A percentile compares a stretch with the other conserved stretches of the same genome.
Evolutionary conservation across 1,284 basidiomycete species (phyloP).

Genomic region (Melanopsichium pennsylvanicum): DNA sequence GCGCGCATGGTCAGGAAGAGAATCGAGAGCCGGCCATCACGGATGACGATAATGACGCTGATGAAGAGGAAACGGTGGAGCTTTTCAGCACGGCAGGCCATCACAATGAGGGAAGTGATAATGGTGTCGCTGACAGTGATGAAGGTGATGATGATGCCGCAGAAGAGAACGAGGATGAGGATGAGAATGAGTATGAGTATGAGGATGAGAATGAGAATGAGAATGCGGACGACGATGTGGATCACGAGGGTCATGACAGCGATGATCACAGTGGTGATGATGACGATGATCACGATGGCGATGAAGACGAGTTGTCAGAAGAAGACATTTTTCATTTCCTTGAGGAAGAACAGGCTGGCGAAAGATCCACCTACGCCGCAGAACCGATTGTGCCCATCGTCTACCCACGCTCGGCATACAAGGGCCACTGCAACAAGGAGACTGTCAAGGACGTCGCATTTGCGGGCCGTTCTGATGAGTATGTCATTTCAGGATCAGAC

Average conservation of each 20-base stretch:
- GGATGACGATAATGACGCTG: neutral
- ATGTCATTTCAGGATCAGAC: constrained; percentile 85
- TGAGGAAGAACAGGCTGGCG: neutral
- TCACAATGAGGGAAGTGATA: neutral
- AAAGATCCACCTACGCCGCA: neutral
- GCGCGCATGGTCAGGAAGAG: neutral
- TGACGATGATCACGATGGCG: constrained; percentile 3
- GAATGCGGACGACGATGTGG: neutral
- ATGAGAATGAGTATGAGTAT: neutral
- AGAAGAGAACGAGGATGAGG: neutral
- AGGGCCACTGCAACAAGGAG: constrained; percentile 80
- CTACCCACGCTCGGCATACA: constrained; percentile 75
- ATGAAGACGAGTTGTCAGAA: constrained; percentile 7
- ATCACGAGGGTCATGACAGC: neutral
- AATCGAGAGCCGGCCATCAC: no score
- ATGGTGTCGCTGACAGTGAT: neutral
- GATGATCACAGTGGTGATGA: neutral
- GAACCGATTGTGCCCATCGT: constrained; percentile 69
- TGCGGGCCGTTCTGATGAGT: constrained; percentile 79
- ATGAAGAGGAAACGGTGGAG: no score
- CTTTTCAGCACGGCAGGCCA: neutral
- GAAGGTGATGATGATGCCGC: neutral
- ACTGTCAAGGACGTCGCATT: constrained; percentile 94
- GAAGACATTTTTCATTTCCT: constrained; percentile 10
- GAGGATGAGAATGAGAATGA: neutral